Percentiles rank a stretch among this genome's conserved stretches.
phyloP scores from a whole-genome alignment of 2,329 filamentous ascomycete species.

The Aureobasidium mangrovei region DNA sequence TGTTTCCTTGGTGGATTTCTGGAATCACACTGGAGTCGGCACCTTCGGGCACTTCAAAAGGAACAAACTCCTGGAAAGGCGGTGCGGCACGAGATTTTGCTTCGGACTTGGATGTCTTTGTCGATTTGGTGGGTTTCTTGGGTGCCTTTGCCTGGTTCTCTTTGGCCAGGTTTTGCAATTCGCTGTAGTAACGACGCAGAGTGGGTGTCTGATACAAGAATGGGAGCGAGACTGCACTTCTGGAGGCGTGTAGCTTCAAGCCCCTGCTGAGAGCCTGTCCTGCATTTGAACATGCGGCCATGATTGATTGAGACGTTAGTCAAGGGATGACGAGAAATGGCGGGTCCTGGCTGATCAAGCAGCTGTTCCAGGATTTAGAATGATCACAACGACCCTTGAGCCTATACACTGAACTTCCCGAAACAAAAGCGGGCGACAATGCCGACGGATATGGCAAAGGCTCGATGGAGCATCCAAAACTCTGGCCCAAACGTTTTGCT shows the following conservation, averaged over 20 bases:
- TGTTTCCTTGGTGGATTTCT: not conserved
- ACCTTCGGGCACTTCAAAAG: not conserved
- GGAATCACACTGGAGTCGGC: not conserved
- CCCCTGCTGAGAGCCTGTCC: not conserved
- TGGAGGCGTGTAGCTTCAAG: not conserved
- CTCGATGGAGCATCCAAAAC: not conserved
- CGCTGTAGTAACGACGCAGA: slow-evolving; percentile 7
- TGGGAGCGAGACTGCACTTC: not conserved
- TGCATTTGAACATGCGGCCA: not conserved
- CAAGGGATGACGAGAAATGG: too few relatives aligned
- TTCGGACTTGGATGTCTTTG: not conserved
- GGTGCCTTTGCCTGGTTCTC: not conserved
- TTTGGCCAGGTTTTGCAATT: slow-evolving; percentile 7
- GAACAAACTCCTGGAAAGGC: not conserved
- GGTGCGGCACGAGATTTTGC: not conserved
- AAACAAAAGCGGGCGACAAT: not conserved
- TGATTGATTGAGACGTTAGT: too few relatives aligned
- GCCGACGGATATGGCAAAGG: not conserved
- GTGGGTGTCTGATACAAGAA: slow-evolving; percentile 9
- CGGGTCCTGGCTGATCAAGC: too few relatives aligned
- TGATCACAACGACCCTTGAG: too few relatives aligned
- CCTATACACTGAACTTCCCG: not conserved
- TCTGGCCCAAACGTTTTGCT: not conserved
- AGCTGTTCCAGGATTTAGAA: too few relatives aligned
- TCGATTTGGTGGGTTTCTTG: not conserved